Evolutionary conservation across 108 stramenopile genomes (phyloP).

Genomic region (Nitzschia palea): DNA sequence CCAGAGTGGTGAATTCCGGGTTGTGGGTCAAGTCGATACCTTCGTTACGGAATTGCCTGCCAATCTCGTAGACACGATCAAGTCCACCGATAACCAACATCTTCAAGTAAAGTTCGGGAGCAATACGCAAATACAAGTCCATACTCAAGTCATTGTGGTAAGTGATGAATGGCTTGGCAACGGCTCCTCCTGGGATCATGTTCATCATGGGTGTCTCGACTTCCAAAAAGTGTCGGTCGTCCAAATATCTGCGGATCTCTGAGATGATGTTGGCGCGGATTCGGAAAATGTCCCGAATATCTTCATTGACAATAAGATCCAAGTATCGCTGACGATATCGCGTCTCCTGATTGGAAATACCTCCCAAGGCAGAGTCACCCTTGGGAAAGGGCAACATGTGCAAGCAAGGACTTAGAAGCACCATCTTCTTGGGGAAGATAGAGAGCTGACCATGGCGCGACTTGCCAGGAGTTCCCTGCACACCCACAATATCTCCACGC

Average conservation of each 20-base stretch:
- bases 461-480: conserved; percentile 90
- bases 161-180: conserved; percentile 97
- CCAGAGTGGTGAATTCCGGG: conserved; percentile 99
- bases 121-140: conserved; percentile 94
- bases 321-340: conserved; percentile 98
- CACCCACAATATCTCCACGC: conserved; percentile 97
- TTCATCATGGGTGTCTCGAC: conserved; percentile 99
- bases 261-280: conserved; percentile 93
- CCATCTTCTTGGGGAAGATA: conserved; percentile 86
- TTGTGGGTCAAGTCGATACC: conserved; percentile 99
- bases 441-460: conserved; percentile 97
- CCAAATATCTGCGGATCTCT: conserved; percentile 91
- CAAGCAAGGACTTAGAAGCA: conserved; percentile 94
- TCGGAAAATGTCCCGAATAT: conserved; percentile 83
- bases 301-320: conserved; percentile 96
- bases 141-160: conserved; percentile 97
- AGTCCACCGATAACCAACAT: conserved; percentile 97
- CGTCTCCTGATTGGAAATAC: conserved; percentile 94
- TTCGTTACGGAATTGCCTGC: conserved; percentile 99
- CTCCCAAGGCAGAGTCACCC: conserved; percentile 69
- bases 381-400: conserved; percentile 97
- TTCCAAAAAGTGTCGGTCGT: conserved; percentile 95
- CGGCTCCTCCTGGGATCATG: conserved; percentile 99
- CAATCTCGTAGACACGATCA: conserved; percentile 99
- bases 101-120: conserved; percentile 98